Evolutionary conservation across 1,139 yeast genomes (phyloP).

Genomic region (Protomyces pachydermus): DNA sequence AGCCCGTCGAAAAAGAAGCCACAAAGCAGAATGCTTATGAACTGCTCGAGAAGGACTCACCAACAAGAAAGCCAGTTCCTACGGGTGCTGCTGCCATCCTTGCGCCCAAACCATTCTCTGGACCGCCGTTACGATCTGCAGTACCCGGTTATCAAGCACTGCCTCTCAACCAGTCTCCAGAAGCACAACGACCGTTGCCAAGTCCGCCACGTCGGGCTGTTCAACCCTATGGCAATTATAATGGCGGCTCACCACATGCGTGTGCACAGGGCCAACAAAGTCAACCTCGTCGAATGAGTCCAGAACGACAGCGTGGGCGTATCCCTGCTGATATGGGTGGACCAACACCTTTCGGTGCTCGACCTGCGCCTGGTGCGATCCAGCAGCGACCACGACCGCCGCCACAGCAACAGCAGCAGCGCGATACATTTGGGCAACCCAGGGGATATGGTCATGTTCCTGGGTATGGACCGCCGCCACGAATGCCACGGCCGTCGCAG

Average conservation of each 20-base stretch:
- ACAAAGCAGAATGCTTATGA: background rate
- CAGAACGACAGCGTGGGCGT: background rate
- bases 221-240: background rate
- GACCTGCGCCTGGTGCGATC: background rate
- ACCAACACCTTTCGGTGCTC: background rate
- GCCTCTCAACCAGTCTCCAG: background rate
- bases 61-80: background rate
- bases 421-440: background rate
- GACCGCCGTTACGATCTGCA: background rate
- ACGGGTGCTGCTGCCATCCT: background rate
- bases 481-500: background rate
- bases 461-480: background rate
- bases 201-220: background rate
- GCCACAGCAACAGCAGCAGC: background rate
- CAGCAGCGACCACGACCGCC: background rate
- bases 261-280: background rate
- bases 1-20: background rate
- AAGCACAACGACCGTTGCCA: background rate
- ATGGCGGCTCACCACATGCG: background rate
- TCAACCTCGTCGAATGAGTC: background rate
- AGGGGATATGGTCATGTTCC: background rate
- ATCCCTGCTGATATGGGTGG: background rate
- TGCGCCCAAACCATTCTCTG: background rate
- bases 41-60: background rate
- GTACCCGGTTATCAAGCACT: background rate